Evolutionary conservation across 1,284 basidiomycete genomes (phyloP).

Genomic region (Fomitopsis betulina): DNA sequence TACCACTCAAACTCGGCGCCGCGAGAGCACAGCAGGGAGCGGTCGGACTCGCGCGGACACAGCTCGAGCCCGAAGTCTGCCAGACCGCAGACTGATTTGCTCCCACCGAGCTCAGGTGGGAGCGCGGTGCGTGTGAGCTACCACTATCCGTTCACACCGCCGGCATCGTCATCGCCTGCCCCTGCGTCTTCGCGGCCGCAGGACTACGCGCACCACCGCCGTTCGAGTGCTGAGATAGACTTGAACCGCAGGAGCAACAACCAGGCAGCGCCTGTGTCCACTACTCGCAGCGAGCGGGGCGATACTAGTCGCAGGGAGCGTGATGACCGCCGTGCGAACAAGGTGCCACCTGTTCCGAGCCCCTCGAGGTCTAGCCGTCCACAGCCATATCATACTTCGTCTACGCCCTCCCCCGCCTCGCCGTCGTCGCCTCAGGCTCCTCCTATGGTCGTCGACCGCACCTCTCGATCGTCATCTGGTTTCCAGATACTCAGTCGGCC

Average conservation of each 20-base stretch:
- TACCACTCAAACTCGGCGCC: conserved; percentile 6
- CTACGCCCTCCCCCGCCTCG: conserved; percentile 12
- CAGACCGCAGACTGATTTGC: conserved; percentile 1
- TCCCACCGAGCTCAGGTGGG: conserved; percentile 16
- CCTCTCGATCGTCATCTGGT: conserved; percentile 10
- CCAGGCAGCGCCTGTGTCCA: not conserved
- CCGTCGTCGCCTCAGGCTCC: conserved; percentile 13
- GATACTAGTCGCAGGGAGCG: conserved; percentile 3
- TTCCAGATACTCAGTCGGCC: conserved; percentile 22
- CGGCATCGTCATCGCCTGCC: not conserved
- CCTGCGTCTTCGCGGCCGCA: not conserved
- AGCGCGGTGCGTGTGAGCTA: conserved; percentile 17
- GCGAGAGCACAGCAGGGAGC: conserved; percentile 9
- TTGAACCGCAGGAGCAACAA: conserved; percentile 3
- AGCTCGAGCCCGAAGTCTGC: conserved; percentile 24
- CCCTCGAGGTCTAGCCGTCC: conserved; percentile 9
- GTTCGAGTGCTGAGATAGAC: conserved; percentile 16
- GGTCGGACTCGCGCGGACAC: conserved; percentile 20
- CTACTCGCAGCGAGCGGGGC: not conserved
- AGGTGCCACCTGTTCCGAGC: not conserved
- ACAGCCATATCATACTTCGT: conserved; percentile 12
- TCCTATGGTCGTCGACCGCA: conserved; percentile 13
- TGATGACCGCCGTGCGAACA: conserved; percentile 12
- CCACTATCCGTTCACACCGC: not conserved
- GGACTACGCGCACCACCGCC: conserved; percentile 14